Evolutionary conservation across 2,329 filamentous ascomycete genomes (phyloP).

Genomic region (Seiridium unicorne): DNA sequence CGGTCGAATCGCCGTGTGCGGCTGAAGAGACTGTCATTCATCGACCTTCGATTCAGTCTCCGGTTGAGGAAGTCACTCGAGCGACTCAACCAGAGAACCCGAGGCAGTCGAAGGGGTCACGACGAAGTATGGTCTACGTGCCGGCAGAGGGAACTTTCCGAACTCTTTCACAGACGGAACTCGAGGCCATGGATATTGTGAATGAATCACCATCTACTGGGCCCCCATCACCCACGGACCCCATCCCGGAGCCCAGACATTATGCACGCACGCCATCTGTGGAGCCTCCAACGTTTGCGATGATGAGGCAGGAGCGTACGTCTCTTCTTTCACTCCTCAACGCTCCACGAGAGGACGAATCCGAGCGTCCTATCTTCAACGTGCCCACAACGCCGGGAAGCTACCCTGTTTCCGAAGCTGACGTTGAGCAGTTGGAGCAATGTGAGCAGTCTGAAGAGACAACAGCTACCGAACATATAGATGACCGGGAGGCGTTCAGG

Average conservation of each 20-base stretch:
- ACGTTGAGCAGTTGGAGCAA: conserved; percentile 1
- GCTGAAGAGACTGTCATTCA: conserved; percentile 13
- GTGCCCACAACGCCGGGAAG: conserved; percentile 42
- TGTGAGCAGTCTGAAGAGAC: background rate
- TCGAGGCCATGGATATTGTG: conserved; percentile 38
- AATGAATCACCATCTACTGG: conserved; percentile 26
- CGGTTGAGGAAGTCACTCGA: conserved; percentile 22
- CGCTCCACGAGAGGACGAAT: conserved; percentile 44
- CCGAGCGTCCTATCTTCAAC: conserved; percentile 30
- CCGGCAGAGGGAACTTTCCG: conserved; percentile 64
- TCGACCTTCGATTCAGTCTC: conserved; percentile 17
- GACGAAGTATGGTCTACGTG: conserved; percentile 55
- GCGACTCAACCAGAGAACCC: conserved; percentile 18
- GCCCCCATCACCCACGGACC: conserved; percentile 31
- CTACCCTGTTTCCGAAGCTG: background rate
- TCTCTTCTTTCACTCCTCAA: conserved; percentile 63
- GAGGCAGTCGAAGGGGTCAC: conserved; percentile 37
- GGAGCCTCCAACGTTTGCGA: conserved; percentile 59
- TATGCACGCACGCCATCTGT: conserved; percentile 61
- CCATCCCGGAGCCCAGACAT: conserved; percentile 16
- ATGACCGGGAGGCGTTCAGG: conserved; percentile 1
- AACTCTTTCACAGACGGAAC: conserved; percentile 55
- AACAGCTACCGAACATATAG: conserved; percentile 9
- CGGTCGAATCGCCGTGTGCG: conserved; percentile 20
- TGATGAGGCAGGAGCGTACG: conserved; percentile 50